Evolutionary conservation across 2,329 filamentous ascomycete species (phyloP).

Genomic region (Fusarium sp.): DNA sequence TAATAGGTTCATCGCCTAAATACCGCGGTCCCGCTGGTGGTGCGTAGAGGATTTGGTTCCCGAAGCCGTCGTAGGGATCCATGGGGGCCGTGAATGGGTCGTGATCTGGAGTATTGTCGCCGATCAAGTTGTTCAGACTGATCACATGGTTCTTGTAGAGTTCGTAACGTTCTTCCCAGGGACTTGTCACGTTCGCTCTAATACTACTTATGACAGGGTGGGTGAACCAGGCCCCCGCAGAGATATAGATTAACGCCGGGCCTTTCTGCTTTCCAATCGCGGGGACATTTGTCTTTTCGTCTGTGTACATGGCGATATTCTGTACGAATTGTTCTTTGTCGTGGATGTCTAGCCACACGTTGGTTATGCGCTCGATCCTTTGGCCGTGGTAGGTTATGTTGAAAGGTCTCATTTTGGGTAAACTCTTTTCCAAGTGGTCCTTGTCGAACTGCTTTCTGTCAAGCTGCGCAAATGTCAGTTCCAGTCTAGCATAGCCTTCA

Average conservation of each 20-base stretch:
- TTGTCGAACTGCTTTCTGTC: background rate
- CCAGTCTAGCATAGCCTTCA: accelerated
- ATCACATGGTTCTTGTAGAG: background rate
- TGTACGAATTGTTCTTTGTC: background rate
- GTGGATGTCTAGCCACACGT: background rate
- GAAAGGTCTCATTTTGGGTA: background rate
- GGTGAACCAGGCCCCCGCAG: background rate
- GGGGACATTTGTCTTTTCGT: background rate
- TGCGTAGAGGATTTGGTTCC: slow-evolving; percentile 44
- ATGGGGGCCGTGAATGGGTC: slow-evolving; percentile 20
- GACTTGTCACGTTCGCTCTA: background rate
- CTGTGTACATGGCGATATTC: background rate
- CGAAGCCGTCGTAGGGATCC: slow-evolving; percentile 39
- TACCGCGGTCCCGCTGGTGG: slow-evolving; percentile 40
- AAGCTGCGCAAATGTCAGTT: slow-evolving; percentile 1
- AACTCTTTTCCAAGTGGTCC: background rate
- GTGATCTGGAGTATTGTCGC: background rate
- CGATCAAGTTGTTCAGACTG: background rate
- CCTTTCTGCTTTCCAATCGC: background rate
- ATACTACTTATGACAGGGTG: too few species aligned
- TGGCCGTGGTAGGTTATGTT: slow-evolving; percentile 18
- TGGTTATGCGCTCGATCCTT: background rate
- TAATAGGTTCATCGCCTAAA: slow-evolving; percentile 1
- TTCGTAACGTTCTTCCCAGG: background rate
- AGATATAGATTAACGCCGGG: background rate